phyloP scores from a whole-genome alignment of 2,329 filamentous ascomycete species.

The Pyricularia sp. region DNA sequence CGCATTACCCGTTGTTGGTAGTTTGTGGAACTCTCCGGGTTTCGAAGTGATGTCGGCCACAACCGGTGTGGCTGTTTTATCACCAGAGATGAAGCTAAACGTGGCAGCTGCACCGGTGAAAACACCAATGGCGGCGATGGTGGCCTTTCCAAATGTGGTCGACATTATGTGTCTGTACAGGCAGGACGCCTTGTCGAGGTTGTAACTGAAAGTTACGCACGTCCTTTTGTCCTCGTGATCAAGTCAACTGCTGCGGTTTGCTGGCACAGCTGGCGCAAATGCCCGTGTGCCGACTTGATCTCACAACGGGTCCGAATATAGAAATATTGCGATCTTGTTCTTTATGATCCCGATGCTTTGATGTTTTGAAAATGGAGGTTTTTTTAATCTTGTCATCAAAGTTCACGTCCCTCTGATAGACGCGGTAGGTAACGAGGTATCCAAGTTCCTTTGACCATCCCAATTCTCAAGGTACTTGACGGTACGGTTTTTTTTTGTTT shows the following conservation, averaged over 20 bases:
- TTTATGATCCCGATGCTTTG: neutral
- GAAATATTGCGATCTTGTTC: neutral
- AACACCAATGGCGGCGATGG: constrained; percentile 65
- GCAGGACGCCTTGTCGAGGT: neutral
- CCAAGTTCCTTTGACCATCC: too few species aligned
- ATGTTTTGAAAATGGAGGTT: neutral
- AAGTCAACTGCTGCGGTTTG: neutral
- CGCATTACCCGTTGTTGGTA: neutral
- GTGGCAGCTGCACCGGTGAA: constrained; percentile 68
- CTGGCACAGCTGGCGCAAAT: neutral
- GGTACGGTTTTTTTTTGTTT: neutral
- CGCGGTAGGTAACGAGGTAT: too few species aligned
- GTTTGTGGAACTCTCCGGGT: constrained; percentile 3
- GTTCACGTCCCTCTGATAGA: too few species aligned
- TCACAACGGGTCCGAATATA: neutral
- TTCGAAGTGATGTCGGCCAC: neutral
- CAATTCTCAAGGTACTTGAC: too few species aligned
- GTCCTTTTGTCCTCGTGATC: neutral
- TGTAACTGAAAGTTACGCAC: neutral
- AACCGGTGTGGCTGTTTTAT: constrained; percentile 6
- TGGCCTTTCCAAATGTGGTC: constrained; percentile 46
- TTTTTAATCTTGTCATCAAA: neutral
- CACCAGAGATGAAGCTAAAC: constrained; percentile 22
- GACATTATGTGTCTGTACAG: constrained; percentile 44
- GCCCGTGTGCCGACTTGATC: neutral